These are phyloP conservation scores for Fusarium pseudoanthophilum DNA, from an alignment of 2,329 filamentous ascomycete genomes.

Conservation along the genomic window DNA sequence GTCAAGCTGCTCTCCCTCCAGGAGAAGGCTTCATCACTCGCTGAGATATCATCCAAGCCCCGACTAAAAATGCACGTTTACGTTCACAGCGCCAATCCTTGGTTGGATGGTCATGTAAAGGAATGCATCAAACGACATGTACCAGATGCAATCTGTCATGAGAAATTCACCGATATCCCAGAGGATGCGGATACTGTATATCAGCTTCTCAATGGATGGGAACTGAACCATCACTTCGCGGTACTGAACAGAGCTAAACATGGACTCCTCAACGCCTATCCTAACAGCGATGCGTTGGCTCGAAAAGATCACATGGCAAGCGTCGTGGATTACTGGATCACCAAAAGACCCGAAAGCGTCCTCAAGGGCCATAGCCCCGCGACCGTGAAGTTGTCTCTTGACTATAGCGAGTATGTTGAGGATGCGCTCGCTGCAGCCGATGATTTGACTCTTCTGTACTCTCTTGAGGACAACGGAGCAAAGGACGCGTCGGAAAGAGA, in stretches of 20 bases:
- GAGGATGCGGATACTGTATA: constrained; percentile 38
- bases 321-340: constrained; percentile 51
- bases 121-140: constrained; percentile 46
- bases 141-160: constrained; percentile 44
- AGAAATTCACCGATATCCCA: constrained; percentile 46
- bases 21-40: constrained; percentile 18
- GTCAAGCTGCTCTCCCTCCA: constrained; percentile 34
- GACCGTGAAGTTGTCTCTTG: constrained; percentile 50
- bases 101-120: constrained; percentile 49
- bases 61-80: constrained; percentile 34
- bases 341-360: constrained; percentile 49
- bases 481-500: constrained; percentile 45
- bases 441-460: constrained; percentile 49
- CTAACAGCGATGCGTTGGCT: constrained; percentile 53
- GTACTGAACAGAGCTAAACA: constrained; percentile 44
- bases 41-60: neutral
- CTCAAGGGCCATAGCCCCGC: constrained; percentile 47
- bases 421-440: constrained; percentile 52
- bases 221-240: constrained; percentile 49
- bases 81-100: constrained; percentile 40
- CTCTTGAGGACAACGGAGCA: constrained; percentile 49
- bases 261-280: constrained; percentile 53
- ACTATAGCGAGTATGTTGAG: constrained; percentile 54
- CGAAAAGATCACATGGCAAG: constrained; percentile 51
- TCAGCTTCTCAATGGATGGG: constrained; percentile 51